These are phyloP conservation scores for Rhizopus arrhizus DNA, from an alignment of 371 early-diverging fungal species.

Conservation along the genomic window DNA sequence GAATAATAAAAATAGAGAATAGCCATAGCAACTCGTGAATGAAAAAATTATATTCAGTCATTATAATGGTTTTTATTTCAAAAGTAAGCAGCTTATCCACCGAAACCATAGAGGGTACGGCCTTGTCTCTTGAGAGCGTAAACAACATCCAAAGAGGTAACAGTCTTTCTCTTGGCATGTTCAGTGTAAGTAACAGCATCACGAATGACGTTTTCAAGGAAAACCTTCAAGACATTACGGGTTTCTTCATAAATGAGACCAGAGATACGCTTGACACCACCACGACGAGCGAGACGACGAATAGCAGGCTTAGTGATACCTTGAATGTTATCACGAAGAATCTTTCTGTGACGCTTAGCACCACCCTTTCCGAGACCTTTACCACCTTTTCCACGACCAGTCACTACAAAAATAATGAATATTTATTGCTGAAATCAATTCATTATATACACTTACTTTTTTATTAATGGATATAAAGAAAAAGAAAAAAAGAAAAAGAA, in stretches of 20 bases:
- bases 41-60: neutral
- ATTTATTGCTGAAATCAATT: neutral
- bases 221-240: conserved; percentile 94
- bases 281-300: conserved; percentile 99
- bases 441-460: neutral
- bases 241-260: conserved; percentile 99
- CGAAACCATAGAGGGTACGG: conserved; percentile 78
- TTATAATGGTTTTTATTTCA: neutral
- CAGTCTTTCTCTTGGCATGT: conserved; percentile 99
- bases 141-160: conserved; percentile 89
- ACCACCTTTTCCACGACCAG: conserved; percentile 96
- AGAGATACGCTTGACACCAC: conserved; percentile 99
- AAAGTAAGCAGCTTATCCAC: conserved; percentile 19
- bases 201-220: conserved; percentile 97
- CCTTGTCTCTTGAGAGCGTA: conserved; percentile 98
- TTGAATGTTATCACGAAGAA: conserved; percentile 97
- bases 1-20: neutral
- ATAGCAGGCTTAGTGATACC: conserved; percentile 99
- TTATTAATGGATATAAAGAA: conserved; percentile 4
- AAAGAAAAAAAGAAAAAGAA: conserved; percentile 12
- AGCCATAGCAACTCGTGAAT: neutral
- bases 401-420: conserved; percentile 40
- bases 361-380: conserved; percentile 97
- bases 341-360: conserved; percentile 98
- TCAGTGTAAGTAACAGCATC: conserved; percentile 99